Evolutionary conservation across 139 green algal species (phyloP), one percentile per base, ranked within the genome.

Genomic region (Pleodorina starrii): DNA sequence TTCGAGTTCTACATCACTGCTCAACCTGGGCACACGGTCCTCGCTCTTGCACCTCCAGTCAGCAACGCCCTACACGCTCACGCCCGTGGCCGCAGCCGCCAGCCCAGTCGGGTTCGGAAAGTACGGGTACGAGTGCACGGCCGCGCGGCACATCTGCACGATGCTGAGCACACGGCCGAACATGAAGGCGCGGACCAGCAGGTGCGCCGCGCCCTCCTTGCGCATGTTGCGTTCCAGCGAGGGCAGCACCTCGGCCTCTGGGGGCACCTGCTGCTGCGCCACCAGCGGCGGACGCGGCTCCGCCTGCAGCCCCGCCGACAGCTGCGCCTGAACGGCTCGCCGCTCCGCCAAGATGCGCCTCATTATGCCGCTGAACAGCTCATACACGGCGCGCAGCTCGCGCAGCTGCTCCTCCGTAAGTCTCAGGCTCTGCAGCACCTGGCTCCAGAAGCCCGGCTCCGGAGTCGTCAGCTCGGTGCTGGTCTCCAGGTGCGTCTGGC

Each of bases 401-500:
- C 7, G 9, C 29, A 44, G 44, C 46, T 82, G 74, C n/a, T 66
- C 44, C 29, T 43, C 7, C 5, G 74, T 82, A 0, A 82, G 74
- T 25, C 66, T 14, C 44, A 82, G 74, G 1, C 5, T 16, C n/a
- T 66, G 29, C 29, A 44, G 12, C 44, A 82, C 74, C 4, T 1
- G 10, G 11, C 5, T 4, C 74, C 74, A 82, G 44, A 42, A 25
- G 44, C 44, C 74, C 14, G 74, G 74, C 74, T 42, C 29, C 9
- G 74, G 44, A 0, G 44, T 0, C 1, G 29, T 29, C 12, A 82
- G 1, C 44, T 29, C 29, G n/a, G n/a, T n/a, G 11, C 29, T 6
- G 11, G 74, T 44, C 74, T 82, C 74, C 29, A 82, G 9, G n/a
- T 82, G 74, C 7, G 74, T 66, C 74, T 82, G 44, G n/a, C n/a